These are phyloP conservation scores for Metroxylon sagu DNA, from an alignment of 176 grass and related monocot species.

Conservation along the genomic window DNA sequence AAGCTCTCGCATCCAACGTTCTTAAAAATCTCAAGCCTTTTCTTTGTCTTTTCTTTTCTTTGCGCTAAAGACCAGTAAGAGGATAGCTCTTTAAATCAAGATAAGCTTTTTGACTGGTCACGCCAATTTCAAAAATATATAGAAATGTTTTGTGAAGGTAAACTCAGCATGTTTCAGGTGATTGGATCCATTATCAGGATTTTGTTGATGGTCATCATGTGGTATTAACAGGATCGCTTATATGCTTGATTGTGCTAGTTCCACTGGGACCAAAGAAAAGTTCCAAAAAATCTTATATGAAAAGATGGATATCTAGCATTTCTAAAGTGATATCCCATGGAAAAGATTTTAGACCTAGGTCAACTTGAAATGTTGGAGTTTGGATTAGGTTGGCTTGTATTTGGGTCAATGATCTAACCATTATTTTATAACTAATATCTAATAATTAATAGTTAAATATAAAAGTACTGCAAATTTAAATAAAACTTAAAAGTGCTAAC, in stretches of 20 bases:
- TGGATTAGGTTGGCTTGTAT: no score
- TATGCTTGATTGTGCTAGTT: neutral
- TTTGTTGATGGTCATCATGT: constrained; percentile 8
- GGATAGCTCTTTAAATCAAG: neutral
- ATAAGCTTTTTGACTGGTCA: neutral
- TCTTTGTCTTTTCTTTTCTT: no score
- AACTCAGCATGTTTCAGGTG: neutral
- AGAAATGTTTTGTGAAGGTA: neutral
- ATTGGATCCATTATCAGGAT: constrained; percentile 9
- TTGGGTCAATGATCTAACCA: no score
- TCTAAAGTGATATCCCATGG: constrained; percentile 9
- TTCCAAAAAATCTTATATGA: neutral
- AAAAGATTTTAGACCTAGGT: neutral
- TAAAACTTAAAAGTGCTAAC: no score
- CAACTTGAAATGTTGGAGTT: no score
- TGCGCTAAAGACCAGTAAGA: no score
- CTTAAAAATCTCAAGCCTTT: no score
- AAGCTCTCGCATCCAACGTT: no score
- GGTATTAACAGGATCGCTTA: constrained; percentile 9
- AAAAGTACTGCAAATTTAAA: no score
- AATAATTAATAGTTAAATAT: no score
- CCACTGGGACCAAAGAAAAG: constrained; percentile 7
- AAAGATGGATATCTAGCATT: constrained; percentile 15
- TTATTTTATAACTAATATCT: no score
- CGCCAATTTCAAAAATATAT: neutral